phyloP scores from a whole-genome alignment of 306 rosid species.

The Canavalia gladiata region DNA sequence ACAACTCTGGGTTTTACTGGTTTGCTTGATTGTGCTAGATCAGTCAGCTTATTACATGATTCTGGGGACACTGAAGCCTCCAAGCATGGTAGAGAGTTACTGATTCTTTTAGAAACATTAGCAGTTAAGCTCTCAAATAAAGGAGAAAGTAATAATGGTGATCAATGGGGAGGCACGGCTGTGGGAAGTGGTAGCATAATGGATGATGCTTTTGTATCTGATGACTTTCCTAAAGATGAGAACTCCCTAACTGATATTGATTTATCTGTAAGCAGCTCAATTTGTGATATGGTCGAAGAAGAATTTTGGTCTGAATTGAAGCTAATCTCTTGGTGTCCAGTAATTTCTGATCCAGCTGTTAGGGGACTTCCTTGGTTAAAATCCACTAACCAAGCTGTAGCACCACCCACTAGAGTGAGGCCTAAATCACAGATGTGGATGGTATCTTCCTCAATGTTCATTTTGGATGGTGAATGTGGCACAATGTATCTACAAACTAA shows the following conservation, averaged over 20 bases:
- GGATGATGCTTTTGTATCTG: constrained; percentile 50
- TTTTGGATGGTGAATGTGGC: constrained; percentile 77
- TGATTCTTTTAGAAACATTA: constrained; percentile 70
- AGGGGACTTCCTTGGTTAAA: constrained; percentile 91
- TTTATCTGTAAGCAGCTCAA: constrained; percentile 56
- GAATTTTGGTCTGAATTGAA: constrained; percentile 93
- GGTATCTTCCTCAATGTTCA: constrained; percentile 88
- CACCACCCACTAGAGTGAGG: constrained; percentile 75
- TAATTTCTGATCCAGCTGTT: constrained; percentile 75
- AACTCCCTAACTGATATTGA: constrained; percentile 49
- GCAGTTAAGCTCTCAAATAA: constrained; percentile 65
- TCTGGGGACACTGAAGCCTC: constrained; percentile 63
- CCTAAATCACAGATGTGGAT: constrained; percentile 92
- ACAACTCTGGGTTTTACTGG: constrained; percentile 87
- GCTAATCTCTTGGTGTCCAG: constrained; percentile 89
- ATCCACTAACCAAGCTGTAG: constrained; percentile 66
- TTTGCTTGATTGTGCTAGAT: constrained; percentile 91
- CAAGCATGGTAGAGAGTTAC: constrained; percentile 67
- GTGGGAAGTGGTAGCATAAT: constrained; percentile 36
- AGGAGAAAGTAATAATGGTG: constrained; percentile 56
- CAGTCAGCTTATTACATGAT: constrained; percentile 77
- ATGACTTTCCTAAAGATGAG: constrained; percentile 51
- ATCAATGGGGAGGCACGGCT: constrained; percentile 51
- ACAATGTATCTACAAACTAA: constrained; percentile 64
- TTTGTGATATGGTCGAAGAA: constrained; percentile 75